These are phyloP conservation scores for Boletus fagicola DNA, from an alignment of 768 basidiomycete species.

Conservation along the genomic window DNA sequence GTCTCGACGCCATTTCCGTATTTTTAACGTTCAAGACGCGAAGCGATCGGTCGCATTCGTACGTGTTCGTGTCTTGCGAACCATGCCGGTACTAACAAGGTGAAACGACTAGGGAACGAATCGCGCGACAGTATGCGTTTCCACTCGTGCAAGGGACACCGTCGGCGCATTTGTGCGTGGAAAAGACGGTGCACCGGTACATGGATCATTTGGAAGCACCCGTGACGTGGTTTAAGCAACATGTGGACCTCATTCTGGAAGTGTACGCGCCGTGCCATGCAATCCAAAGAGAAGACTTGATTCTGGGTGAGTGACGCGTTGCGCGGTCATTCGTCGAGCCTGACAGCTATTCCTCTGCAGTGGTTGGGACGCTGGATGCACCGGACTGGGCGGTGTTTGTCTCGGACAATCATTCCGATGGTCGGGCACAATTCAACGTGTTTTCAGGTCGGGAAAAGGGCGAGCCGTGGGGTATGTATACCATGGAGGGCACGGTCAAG, in stretches of 20 bases:
- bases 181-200: slow-evolving; percentile 67
- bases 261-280: slow-evolving; percentile 46
- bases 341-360: slow-evolving; percentile 26
- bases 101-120: slow-evolving; percentile 37
- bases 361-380: slow-evolving; percentile 70
- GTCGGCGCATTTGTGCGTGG: slow-evolving; percentile 64
- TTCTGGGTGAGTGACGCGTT: slow-evolving; percentile 36
- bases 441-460: slow-evolving; percentile 48
- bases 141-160: slow-evolving; percentile 65
- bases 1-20: slow-evolving; percentile 52
- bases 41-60: slow-evolving; percentile 40
- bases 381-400: slow-evolving; percentile 75
- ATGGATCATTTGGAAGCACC: slow-evolving; percentile 61
- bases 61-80: slow-evolving; percentile 17
- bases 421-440: slow-evolving; percentile 71
- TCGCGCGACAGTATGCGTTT: slow-evolving; percentile 54
- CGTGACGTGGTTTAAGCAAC: slow-evolving; percentile 70
- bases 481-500: slow-evolving; percentile 49
- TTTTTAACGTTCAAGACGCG: slow-evolving; percentile 45
- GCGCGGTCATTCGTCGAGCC: background rate
- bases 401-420: slow-evolving; percentile 64
- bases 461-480: slow-evolving; percentile 74
- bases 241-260: slow-evolving; percentile 61
- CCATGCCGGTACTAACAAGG: background rate
- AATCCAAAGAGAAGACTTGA: slow-evolving; percentile 59